Evolutionary conservation across 768 basidiomycete genomes (phyloP).

Genomic region (Podaxis carcinomalis): DNA sequence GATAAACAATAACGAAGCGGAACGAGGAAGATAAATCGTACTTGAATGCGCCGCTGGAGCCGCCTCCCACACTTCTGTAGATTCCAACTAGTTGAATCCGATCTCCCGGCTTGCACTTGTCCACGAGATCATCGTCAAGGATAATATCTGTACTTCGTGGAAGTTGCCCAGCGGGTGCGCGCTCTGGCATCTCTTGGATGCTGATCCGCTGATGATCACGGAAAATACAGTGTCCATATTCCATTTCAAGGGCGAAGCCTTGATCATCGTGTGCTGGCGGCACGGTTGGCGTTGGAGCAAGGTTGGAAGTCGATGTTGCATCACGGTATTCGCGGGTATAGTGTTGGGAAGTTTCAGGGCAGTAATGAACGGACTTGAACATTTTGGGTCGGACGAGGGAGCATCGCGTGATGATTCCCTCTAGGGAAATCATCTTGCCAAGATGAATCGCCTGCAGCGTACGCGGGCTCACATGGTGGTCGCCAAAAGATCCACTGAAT

Average conservation of each 20-base stretch:
- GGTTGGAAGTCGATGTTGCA: constrained; percentile 81
- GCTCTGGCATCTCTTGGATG: constrained; percentile 99
- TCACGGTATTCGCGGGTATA: constrained; percentile 91
- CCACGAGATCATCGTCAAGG: constrained; percentile 93
- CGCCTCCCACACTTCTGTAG: constrained; percentile 92
- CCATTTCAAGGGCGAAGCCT: constrained; percentile 80
- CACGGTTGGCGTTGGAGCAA: constrained; percentile 80
- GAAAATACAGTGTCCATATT: constrained; percentile 90
- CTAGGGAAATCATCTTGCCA: constrained; percentile 93
- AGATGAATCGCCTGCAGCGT: constrained; percentile 86
- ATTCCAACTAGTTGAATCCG: constrained; percentile 95
- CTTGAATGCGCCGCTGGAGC: constrained; percentile 93
- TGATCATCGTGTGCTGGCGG: constrained; percentile 92
- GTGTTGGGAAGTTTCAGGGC: constrained; percentile 80
- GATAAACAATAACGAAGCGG: constrained; percentile 11
- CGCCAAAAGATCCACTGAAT: constrained; percentile 94
- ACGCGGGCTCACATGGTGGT: constrained; percentile 95
- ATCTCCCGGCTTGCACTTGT: constrained; percentile 97
- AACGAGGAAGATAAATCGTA: constrained; percentile 30
- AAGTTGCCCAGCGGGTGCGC: constrained; percentile 94
- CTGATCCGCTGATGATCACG: constrained; percentile 95
- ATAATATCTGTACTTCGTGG: constrained; percentile 96
- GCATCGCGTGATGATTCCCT: constrained; percentile 97
- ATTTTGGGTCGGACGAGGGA: constrained; percentile 98
- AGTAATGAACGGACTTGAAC: constrained; percentile 95